Conservation (phyloP, 768 basidiomycete genomes). For the Astraeus odoratus region DNA sequence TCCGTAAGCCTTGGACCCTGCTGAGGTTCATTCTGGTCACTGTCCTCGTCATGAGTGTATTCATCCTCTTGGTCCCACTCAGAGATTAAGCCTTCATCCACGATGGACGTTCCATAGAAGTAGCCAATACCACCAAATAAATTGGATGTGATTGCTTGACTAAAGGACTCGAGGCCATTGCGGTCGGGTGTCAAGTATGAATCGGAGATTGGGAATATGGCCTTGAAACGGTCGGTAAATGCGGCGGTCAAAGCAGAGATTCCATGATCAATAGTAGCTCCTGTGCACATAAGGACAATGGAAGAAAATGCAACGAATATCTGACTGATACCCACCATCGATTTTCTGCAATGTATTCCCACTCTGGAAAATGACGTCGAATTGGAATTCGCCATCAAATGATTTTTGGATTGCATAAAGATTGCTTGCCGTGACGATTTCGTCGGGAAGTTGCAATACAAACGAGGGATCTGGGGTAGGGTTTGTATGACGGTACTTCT, state of each 20-base stretch:
- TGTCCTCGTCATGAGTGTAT: slow-evolving; percentile 32
- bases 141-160: slow-evolving; percentile 85
- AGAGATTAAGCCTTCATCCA: slow-evolving; percentile 78
- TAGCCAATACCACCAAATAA: slow-evolving; percentile 92
- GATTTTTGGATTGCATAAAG: slow-evolving; percentile 83
- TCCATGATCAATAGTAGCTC: slow-evolving; percentile 56
- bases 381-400: slow-evolving; percentile 79
- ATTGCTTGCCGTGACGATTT: slow-evolving; percentile 65
- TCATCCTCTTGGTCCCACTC: slow-evolving; percentile 83
- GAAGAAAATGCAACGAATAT: background rate
- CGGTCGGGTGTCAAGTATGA: slow-evolving; percentile 43
- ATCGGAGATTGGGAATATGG: slow-evolving; percentile 60
- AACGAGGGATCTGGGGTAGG: slow-evolving; percentile 74
- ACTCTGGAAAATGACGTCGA: slow-evolving; percentile 86
- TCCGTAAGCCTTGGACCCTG: slow-evolving; percentile 65
- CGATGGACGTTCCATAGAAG: slow-evolving; percentile 86
- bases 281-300: slow-evolving; percentile 30
- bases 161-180: slow-evolving; percentile 59
- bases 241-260: slow-evolving; percentile 56
- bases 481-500: slow-evolving; percentile 42
- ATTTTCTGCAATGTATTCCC: slow-evolving; percentile 58
- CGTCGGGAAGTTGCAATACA: slow-evolving; percentile 69
- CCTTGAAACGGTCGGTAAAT: slow-evolving; percentile 62
- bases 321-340: slow-evolving; percentile 41
- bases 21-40: slow-evolving; percentile 23